Conservation (phyloP, 1,284 basidiomycete genomes). For the Ustilago esculenta region DNA sequence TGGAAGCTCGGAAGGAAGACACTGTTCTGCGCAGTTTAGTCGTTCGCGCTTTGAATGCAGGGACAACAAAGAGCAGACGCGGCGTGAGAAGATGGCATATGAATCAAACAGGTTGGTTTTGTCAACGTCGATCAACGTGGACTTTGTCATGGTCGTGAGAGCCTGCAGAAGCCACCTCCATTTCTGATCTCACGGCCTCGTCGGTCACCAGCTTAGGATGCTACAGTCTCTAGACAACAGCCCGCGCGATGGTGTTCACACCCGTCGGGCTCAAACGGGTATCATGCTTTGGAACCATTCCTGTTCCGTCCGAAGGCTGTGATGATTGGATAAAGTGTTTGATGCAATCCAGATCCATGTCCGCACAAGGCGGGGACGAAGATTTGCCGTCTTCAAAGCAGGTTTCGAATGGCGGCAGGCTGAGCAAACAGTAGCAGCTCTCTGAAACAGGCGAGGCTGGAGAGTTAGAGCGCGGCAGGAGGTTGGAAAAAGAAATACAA, state of each 20-base stretch:
- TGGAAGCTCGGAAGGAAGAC: slow-evolving; percentile 32
- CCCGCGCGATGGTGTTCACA: too few species aligned
- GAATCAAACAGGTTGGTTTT: neutral
- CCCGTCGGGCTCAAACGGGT: neutral
- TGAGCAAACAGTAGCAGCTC: too few species aligned
- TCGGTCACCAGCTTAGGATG: too few species aligned
- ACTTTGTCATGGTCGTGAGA: neutral
- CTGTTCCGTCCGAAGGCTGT: slow-evolving; percentile 1
- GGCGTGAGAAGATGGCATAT: neutral
- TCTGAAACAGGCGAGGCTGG: too few species aligned
- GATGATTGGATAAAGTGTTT: neutral
- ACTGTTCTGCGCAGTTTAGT: neutral
- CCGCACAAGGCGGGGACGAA: too few species aligned
- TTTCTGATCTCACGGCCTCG: too few species aligned
- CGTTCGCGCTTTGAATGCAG: too few species aligned
- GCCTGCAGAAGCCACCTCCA: neutral
- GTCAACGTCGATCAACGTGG: neutral
- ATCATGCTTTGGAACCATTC: neutral
- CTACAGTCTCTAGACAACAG: too few species aligned
- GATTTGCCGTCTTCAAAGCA: too few species aligned
- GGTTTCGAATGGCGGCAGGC: neutral
- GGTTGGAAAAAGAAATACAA: neutral
- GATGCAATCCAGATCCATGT: neutral
- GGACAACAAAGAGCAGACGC: neutral
- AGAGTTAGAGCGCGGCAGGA: slow-evolving; percentile 1